Evolutionary conservation across 441 rosid species (phyloP), one percentile per base, ranked within the genome.

Genomic region (Croton laevigatus): DNA sequence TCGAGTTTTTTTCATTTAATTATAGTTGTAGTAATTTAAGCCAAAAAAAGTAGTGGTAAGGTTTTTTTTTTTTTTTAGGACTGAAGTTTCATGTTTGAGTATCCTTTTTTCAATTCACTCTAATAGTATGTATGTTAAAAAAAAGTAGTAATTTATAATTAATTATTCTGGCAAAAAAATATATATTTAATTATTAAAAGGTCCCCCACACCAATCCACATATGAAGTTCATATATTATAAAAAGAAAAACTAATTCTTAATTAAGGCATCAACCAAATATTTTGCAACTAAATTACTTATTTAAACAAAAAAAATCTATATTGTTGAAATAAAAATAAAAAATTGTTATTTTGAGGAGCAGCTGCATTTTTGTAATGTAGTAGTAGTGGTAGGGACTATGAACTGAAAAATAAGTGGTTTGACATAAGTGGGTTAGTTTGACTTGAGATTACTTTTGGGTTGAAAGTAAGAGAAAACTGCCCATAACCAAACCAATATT

Each of bases 391-490:
- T 38, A 5, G 42, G 8, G 42, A 38, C 42, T 8, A 38, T 5
- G 7, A 38, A 40, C 10, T 40, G 10, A 40, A 6, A 6, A 40
- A 40, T 6, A 40, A 46, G 17, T 46, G 11, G 11, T 6, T 54
- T 6, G 17, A 17, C 55, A 75, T 51, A 53, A 61, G 65, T 71
- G 60, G 17, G 13, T 37, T 46, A 51, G 62, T 71, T 80, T 71
- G 75, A 80, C 81, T 61, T 22, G 6, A 16, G 8, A 53, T 17
- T 55, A n/a, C 65, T 55, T 77, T 73, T 49, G 42, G 73, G 68
- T 76, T 66, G n/a, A 78, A 69, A 63, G 42, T 68, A 45, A 53
- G 8, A 62, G 57, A 66, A n/a, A 66, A 46, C 69, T 62, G 34
- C 62, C 62, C 62, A 72, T 66, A 57, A 63, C 34, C 6, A 68